Conservation (phyloP, 352 stramenopile species). For the Thalassiosira mediterranea region DNA sequence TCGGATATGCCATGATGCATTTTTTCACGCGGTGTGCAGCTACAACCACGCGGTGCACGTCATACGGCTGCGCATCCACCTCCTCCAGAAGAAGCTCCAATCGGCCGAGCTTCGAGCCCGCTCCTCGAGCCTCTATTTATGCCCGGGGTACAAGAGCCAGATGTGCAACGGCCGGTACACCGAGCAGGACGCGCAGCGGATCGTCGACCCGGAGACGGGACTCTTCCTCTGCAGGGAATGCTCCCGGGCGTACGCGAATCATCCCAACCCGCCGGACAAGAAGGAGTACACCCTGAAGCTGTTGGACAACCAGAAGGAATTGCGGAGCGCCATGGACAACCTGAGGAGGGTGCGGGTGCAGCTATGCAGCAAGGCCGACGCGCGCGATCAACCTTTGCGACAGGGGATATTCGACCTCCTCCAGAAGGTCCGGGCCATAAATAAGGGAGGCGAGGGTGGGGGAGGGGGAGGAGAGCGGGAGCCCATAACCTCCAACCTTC, state of each 20-base stretch:
- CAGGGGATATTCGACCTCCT: slow-evolving; percentile 80
- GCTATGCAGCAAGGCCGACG: slow-evolving; percentile 67
- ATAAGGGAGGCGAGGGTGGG: no score
- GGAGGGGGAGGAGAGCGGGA: slow-evolving; percentile 55
- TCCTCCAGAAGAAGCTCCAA: slow-evolving; percentile 75
- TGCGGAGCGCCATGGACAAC: slow-evolving; percentile 75
- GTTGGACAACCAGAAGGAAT: slow-evolving; percentile 75
- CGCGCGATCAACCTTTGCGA: slow-evolving; percentile 63
- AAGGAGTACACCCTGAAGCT: slow-evolving; percentile 72
- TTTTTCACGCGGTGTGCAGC: slow-evolving; percentile 8
- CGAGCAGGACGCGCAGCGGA: slow-evolving; percentile 77
- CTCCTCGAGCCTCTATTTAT: slow-evolving; percentile 75
- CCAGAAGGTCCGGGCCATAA: slow-evolving; percentile 71
- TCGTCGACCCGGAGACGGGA: slow-evolving; percentile 73
- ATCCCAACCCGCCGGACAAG: slow-evolving; percentile 65
- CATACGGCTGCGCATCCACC: slow-evolving; percentile 76
- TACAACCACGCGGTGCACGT: slow-evolving; percentile 75
- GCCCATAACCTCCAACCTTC: slow-evolving; percentile 80
- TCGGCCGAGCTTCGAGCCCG: slow-evolving; percentile 64
- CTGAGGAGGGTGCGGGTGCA: slow-evolving; percentile 75
- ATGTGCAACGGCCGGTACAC: slow-evolving; percentile 80
- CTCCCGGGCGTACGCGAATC: slow-evolving; percentile 56
- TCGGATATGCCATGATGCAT: neutral
- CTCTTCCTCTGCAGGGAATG: slow-evolving; percentile 82
- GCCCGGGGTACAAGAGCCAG: slow-evolving; percentile 71